These are phyloP conservation scores for Calcarisporium arbuscula DNA, from an alignment of 2,329 filamentous ascomycete species.

Conservation along the genomic window DNA sequence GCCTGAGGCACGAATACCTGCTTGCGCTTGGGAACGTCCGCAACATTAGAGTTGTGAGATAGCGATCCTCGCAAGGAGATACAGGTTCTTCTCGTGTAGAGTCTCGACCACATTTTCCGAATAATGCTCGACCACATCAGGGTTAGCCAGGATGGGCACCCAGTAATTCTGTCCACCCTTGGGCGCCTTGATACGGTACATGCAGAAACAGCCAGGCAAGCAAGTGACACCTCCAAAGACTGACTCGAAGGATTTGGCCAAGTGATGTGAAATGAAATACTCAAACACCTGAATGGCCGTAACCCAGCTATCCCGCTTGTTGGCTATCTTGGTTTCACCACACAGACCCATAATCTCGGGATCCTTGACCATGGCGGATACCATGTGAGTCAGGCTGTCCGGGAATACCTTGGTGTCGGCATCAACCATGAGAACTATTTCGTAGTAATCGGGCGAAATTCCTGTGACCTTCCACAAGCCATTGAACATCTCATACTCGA, in stretches of 20 bases:
- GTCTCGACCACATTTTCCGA: constrained; percentile 99
- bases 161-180: constrained; percentile 99
- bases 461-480: constrained; percentile 98
- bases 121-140: constrained; percentile 97
- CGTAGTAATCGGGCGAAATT: constrained; percentile 96
- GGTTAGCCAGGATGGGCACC: constrained; percentile 97
- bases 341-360: constrained; percentile 99
- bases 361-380: constrained; percentile 98
- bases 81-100: constrained; percentile 92
- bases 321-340: constrained; percentile 98
- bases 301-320: constrained; percentile 92
- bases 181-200: constrained; percentile 99
- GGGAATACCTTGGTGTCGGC: constrained; percentile 99
- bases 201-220: constrained; percentile 97
- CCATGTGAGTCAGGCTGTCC: constrained; percentile 96
- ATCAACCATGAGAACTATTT: constrained; percentile 97
- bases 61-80: constrained; percentile 89
- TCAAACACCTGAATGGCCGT: constrained; percentile 98
- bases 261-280: constrained; percentile 98
- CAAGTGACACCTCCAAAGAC: constrained; percentile 99
- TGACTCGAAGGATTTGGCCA: constrained; percentile 95
- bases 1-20: constrained; percentile 98
- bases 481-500: constrained; percentile 99
- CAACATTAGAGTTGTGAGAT: constrained; percentile 94
- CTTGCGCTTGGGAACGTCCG: constrained; percentile 98